Base-by-base conservation (phyloP, 495 filamentous ascomycete species). In the Zalerion maritima region DNA sequence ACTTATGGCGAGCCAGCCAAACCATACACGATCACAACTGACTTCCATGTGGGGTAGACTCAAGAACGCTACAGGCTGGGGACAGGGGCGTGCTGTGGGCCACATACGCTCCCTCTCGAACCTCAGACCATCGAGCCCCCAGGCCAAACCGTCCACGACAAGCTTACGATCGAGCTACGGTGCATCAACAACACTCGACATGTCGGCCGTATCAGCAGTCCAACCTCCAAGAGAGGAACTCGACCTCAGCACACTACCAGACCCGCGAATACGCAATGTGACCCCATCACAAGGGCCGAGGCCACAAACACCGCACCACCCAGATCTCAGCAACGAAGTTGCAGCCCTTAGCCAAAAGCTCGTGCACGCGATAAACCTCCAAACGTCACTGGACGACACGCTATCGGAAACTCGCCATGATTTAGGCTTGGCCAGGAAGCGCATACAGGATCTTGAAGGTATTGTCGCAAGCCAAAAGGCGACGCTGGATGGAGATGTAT, bases 331-430 rank as follows among this genome's bases (percentile, higher is more conserved):
- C 48, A 71, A 75, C 31, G 89, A 97, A 52, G 85, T 96, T 8
- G 78, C 89, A 16, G 69, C 82, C 3, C 62, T 97, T 14, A 94
- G 83, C 51, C 86, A 84, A 26, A 97, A 97, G 54, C 67, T 97
- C 29, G 84, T 97, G 34, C 85, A 84, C 42, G 86, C 89, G 29
- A 94, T 97, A 53, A 97, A 97, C 47, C 81, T 89, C 46, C 91
- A 96, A 58, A 94, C 89, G 3, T 80, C 64, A 17, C 62, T 97
- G 16, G 89, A 97, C 45, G 89, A 97, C 45, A 80, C 70, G 18
- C 64, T 97, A 26, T 75, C 80, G 29, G 74, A 66, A 14, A 81
- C 87, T 14, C 70, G 81, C 11, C 75, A 87, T 47, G 83, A 94
- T 43, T 47, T 97, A 29, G 84, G 92, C 28, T 46, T 65, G n/a